Evolutionary conservation across 2,329 filamentous ascomycete species (phyloP), one percentile per base, ranked within the genome.

Genomic region (Sporothrix mexicana): DNA sequence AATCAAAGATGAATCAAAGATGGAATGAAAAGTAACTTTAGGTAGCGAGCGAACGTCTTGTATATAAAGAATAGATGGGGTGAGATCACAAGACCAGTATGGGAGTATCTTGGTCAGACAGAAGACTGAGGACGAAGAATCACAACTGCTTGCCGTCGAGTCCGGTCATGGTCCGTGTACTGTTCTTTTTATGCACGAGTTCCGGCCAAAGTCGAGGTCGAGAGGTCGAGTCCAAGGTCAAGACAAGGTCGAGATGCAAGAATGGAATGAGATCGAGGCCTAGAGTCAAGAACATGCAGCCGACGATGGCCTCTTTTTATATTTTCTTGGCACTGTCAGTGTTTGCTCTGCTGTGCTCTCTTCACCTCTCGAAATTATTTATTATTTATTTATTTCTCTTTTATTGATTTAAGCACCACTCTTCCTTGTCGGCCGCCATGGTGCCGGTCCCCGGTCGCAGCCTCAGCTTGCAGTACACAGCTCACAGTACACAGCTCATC

Each of bases 261-360:
- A 10, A 20, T 25, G 62, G 30, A 36, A n/a, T 61, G 10, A 23
- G 55, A 41, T 13, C 9, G 5, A 69, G 15, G n/a, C 10, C 10
- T 1, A 25, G 68, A 70, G 20, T 47, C 36, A 47, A 13, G 5
- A 25, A 45, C 20, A 45, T 66, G 41, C 41, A 47, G 53, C 23
- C 20, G 53, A 45, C n/a, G 23, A 30, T 41, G 25, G 43, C 45
- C 25, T 25, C 68, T 49, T 71, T 69, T 71, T 71, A 71, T 71
- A 64, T 43, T 49, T 49, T 51, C 69, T 71, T 71, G 69, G 69
- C 69, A 62, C 41, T 61, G 43, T 41, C 55, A 5, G 8, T 36
- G 15, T 17, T 23, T 55, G 13, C 47, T 59, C 15, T 13, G 61
- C 47, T 5, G 41, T 25, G 47, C 61, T 5, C 0, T 45, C 41